Evolutionary conservation across 148 eudicot species (phyloP), one percentile per base, ranked within the genome.

Genomic region (Arctostaphylos glauca): DNA sequence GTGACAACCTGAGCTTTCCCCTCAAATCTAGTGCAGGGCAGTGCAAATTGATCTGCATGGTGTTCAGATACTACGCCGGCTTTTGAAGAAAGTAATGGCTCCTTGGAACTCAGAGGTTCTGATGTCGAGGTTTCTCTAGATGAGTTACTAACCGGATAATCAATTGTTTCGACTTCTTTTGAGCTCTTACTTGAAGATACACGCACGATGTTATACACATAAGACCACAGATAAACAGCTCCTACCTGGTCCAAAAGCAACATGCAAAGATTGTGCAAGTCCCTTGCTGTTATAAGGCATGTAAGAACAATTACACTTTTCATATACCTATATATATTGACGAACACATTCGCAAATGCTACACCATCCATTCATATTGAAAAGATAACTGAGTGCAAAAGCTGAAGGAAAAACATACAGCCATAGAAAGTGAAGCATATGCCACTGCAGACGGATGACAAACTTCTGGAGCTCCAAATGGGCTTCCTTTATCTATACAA

Each of bases 391-490:
- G 46, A 50, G 50, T 58, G 16, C 21, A 18, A 62, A 44, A 18
- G n/a, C 9, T 18, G 44, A 62, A 23, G 46, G 47, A 47, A 71
- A 68, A 31, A 79, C 88, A 80, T 94, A 95, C 98, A 74, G 98
- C 98, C 98, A 94, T 81, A 72, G 97, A 96, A 82, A 94, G 97
- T 5, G 95, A 92, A 80, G 94, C 91, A 83, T 96, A 96, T 48
- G 92, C 94, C 82, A 94, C 82, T 71, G 92, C 98, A 64, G 89
- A 89, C 55, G 81, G 81, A 67, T 85, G 81, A 80, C 99, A 96
- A 46, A 77, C 89, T 85, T 86, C 91, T 56, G 94, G 87, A 44
- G 66, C 90, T 82, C 98, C 99, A 84, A 96, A 96, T 0, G 99
- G 98, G 81, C 93, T 94, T 9, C 89, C 95, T 76, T 85, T 92